Evolutionary conservation across 139 green algal genomes (phyloP).

Genomic region (Chlamydomonas applanata): DNA sequence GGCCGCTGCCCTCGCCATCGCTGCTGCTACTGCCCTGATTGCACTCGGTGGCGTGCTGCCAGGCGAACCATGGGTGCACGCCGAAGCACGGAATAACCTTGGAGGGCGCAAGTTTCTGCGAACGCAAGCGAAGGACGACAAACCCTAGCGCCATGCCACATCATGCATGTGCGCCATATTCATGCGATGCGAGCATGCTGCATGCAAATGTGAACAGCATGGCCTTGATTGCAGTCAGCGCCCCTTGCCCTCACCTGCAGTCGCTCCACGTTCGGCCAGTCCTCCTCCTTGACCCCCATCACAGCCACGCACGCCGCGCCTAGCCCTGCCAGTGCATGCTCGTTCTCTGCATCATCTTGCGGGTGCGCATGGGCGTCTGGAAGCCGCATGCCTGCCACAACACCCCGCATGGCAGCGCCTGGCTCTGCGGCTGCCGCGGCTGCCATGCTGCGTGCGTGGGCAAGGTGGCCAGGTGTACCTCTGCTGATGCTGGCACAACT

Average conservation of each 20-base stretch:
- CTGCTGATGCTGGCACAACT: too few species aligned
- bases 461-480: too few species aligned
- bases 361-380: constrained; percentile 5
- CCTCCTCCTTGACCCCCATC: constrained; percentile 25
- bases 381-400: not conserved
- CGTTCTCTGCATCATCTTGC: not conserved
- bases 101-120: not conserved
- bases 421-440: not conserved
- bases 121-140: not conserved
- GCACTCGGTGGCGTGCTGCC: constrained; percentile 20
- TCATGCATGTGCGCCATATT: not conserved
- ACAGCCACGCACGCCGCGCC: constrained; percentile 16
- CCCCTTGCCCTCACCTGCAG: not conserved
- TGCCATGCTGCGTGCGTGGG: not conserved
- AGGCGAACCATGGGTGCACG: constrained; percentile 53
- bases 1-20: not conserved
- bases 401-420: not conserved
- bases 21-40: not conserved
- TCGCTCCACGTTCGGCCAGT: constrained; percentile 40
- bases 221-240: not conserved
- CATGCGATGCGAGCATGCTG: not conserved
- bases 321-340: not conserved
- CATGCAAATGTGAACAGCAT: not conserved
- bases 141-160: not conserved
- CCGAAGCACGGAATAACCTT: constrained; percentile 52